Evolutionary conservation across 345 rosid species (phyloP).

Genomic region (Euphorbia peplus): DNA sequence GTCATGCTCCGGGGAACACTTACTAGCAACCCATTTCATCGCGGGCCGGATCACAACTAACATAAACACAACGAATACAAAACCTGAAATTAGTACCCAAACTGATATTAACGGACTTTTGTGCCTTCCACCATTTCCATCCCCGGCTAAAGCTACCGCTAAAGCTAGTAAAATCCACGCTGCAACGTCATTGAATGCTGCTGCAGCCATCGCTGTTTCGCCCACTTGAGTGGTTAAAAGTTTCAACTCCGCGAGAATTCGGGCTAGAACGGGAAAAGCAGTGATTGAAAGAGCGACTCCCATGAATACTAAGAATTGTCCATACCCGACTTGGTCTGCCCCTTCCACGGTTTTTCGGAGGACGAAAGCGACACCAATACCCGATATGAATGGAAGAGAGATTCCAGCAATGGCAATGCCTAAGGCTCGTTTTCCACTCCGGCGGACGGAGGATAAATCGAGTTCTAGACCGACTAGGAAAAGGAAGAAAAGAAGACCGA

Average conservation of each 20-base stretch:
- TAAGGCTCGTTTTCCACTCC: constrained; percentile 61
- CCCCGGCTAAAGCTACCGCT: constrained; percentile 73
- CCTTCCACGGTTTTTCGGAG: constrained; percentile 47
- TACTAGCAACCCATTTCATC: constrained; percentile 63
- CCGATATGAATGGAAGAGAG: constrained; percentile 59
- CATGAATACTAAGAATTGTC: constrained; percentile 69
- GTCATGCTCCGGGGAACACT: constrained; percentile 52
- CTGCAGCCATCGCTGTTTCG: constrained; percentile 85
- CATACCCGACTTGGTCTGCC: constrained; percentile 50
- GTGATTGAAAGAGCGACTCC: constrained; percentile 96
- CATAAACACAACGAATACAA: constrained; percentile 64
- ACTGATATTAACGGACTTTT: constrained; percentile 63
- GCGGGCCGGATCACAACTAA: constrained; percentile 56
- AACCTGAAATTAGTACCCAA: constrained; percentile 72
- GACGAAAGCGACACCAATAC: constrained; percentile 60
- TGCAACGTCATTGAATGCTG: constrained; percentile 83
- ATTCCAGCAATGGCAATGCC: constrained; percentile 77
- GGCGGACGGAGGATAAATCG: constrained; percentile 57
- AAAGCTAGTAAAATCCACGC: constrained; percentile 83
- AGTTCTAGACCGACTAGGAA: constrained; percentile 91
- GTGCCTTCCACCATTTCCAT: constrained; percentile 38
- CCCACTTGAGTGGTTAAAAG: constrained; percentile 67
- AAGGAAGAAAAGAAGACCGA: constrained; percentile 84
- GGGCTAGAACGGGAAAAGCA: constrained; percentile 88
- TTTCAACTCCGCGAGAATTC: constrained; percentile 86